Conservation (phyloP, 441 rosid genomes). For the Arabidopsis lyrata region DNA sequence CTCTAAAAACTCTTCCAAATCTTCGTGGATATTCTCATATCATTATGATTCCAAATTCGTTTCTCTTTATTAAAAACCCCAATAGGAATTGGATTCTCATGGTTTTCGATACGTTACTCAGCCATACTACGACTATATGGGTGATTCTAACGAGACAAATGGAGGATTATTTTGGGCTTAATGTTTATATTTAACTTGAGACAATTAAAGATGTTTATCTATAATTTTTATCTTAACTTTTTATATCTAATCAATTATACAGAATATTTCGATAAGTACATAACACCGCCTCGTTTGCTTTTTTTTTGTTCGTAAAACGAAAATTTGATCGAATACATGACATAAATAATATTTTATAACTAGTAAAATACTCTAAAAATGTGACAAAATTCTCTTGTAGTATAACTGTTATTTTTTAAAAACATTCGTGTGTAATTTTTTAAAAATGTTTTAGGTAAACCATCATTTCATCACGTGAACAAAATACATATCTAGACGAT, state of each 20-base stretch:
- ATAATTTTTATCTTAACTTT: not conserved
- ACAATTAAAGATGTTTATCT: not conserved
- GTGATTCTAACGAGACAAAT: constrained; percentile 12
- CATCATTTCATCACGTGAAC: not conserved
- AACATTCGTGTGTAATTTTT: no score
- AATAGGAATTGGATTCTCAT: constrained; percentile 44
- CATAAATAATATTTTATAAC: not conserved
- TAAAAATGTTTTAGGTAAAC: not conserved
- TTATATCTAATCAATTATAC: not conserved
- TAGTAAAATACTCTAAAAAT: not conserved
- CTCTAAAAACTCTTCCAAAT: constrained; percentile 42
- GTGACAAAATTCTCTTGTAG: not conserved
- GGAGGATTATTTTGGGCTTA: not conserved
- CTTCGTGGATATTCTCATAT: constrained; percentile 46
- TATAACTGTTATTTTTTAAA: no score
- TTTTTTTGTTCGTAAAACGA: not conserved
- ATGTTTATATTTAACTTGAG: not conserved
- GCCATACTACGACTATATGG: constrained; percentile 17
- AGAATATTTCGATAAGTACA: not conserved
- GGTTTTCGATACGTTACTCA: constrained; percentile 32
- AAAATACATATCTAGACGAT: not conserved
- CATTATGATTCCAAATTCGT: constrained; percentile 39
- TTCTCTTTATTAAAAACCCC: constrained; percentile 39
- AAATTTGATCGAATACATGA: not conserved
- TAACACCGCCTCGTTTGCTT: not conserved